Percentiles rank a stretch among this genome's conserved stretches.
phyloP scores from a whole-genome alignment of 257 asterid genomes.

The Nemophila menziesii region DNA sequence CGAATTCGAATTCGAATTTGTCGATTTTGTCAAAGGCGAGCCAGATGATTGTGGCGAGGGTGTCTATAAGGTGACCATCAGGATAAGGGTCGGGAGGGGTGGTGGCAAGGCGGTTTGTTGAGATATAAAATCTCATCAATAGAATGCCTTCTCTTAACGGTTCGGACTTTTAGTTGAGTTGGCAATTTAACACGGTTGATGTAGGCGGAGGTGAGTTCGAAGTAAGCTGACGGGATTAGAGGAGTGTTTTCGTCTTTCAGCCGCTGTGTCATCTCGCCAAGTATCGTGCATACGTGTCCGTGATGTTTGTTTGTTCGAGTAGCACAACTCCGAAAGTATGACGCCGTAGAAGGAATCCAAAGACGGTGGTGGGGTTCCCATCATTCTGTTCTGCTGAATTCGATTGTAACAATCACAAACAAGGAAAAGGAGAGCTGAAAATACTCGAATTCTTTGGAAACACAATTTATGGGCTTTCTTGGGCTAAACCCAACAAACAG shows the following conservation, averaged over 20 bases:
- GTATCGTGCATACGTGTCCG: constrained; percentile 54
- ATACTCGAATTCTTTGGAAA: too few relatives aligned
- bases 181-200: too few relatives aligned
- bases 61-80: constrained; percentile 46
- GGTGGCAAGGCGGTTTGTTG: constrained; percentile 37
- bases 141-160: too few relatives aligned
- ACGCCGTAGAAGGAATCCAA: too few relatives aligned
- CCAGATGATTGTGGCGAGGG: constrained; percentile 45
- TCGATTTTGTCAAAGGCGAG: constrained; percentile 38
- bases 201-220: constrained; percentile 67
- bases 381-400: too few relatives aligned
- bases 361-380: too few relatives aligned
- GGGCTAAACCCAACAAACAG: too few relatives aligned
- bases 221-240: constrained; percentile 49
- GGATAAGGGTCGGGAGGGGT: constrained; percentile 28
- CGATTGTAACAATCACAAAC: too few relatives aligned
- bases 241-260: constrained; percentile 53
- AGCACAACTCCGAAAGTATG: constrained; percentile 40
- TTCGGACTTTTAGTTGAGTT: too few relatives aligned
- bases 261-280: constrained; percentile 73
- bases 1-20: constrained; percentile 22
- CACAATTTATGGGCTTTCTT: too few relatives aligned
- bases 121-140: too few relatives aligned
- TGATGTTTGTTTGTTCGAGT: constrained; percentile 81
- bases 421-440: too few relatives aligned